Evolutionary conservation across 1,139 yeast species (phyloP).

Genomic region (Diutina neorugosa): DNA sequence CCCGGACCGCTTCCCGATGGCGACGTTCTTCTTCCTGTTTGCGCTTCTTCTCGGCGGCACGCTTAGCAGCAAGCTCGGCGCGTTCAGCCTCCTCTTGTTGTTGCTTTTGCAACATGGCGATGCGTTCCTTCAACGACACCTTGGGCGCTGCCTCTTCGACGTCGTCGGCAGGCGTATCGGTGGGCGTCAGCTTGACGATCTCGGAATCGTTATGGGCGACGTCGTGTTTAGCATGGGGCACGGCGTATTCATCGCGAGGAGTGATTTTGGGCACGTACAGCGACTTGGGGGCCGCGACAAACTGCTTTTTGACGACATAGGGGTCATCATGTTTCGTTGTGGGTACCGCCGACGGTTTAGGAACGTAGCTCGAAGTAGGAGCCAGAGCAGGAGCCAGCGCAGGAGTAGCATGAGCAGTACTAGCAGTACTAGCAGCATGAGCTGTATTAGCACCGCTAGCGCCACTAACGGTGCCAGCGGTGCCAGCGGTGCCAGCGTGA

Average conservation of each 20-base stretch:
- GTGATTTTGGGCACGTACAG: conserved; percentile 32
- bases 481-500: neutral
- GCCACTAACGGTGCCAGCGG: neutral
- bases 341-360: conserved; percentile 8
- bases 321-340: conserved; percentile 20
- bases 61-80: conserved; percentile 40
- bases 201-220: conserved; percentile 12
- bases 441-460: neutral
- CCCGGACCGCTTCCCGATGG: neutral
- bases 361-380: too few relatives aligned
- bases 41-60: neutral
- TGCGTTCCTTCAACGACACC: conserved; percentile 75
- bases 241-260: conserved; percentile 26
- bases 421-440: neutral
- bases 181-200: conserved; percentile 14
- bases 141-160: conserved; percentile 51
- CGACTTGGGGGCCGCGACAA: conserved; percentile 29
- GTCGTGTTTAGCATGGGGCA: conserved; percentile 20
- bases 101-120: conserved; percentile 68
- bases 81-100: conserved; percentile 76
- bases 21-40: conserved; percentile 12
- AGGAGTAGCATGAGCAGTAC: too few relatives aligned
- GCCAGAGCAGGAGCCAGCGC: too few relatives aligned
- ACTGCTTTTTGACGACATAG: conserved; percentile 31
- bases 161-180: conserved; percentile 10